Conservation (phyloP, 2,329 filamentous ascomycete species). For the Cercospora janseana region DNA sequence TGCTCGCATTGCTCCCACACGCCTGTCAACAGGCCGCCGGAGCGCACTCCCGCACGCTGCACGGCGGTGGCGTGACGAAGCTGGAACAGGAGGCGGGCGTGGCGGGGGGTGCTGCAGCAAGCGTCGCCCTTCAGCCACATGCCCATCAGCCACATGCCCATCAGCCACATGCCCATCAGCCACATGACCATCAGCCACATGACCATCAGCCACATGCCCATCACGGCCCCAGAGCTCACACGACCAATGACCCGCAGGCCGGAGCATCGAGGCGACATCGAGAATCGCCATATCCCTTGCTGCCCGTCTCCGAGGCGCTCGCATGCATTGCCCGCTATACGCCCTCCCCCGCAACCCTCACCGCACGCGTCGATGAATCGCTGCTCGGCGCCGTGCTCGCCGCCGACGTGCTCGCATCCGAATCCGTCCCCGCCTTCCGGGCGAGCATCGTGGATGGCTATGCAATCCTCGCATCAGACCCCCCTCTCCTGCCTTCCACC, state of each 20-base stretch:
- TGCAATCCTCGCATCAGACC: constrained; percentile 64
- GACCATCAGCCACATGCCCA: no score
- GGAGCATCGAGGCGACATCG: constrained; percentile 69
- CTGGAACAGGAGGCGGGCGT: constrained; percentile 77
- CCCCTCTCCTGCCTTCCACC: constrained; percentile 53
- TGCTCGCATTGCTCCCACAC: constrained; percentile 88
- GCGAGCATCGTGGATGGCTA: constrained; percentile 98
- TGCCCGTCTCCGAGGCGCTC: constrained; percentile 79
- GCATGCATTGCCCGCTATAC: constrained; percentile 69
- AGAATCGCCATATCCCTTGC: constrained; percentile 88
- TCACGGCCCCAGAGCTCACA: constrained; percentile 67
- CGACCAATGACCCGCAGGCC: constrained; percentile 61
- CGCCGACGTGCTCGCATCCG: constrained; percentile 73
- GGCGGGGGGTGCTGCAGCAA: constrained; percentile 21
- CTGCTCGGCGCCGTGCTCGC: constrained; percentile 79
- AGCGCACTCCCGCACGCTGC: constrained; percentile 73
- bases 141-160: constrained; percentile 33
- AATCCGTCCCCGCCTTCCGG: constrained; percentile 87
- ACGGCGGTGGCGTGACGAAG: constrained; percentile 76
- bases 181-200: constrained; percentile 46
- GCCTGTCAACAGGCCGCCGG: constrained; percentile 89
- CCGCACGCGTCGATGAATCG: constrained; percentile 59
- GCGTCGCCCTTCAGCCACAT: constrained; percentile 31
- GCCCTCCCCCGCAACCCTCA: constrained; percentile 59
- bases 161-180: constrained; percentile 33